Conservation (phyloP, 2,329 filamentous ascomycete species). For the Fusarium sororula region DNA sequence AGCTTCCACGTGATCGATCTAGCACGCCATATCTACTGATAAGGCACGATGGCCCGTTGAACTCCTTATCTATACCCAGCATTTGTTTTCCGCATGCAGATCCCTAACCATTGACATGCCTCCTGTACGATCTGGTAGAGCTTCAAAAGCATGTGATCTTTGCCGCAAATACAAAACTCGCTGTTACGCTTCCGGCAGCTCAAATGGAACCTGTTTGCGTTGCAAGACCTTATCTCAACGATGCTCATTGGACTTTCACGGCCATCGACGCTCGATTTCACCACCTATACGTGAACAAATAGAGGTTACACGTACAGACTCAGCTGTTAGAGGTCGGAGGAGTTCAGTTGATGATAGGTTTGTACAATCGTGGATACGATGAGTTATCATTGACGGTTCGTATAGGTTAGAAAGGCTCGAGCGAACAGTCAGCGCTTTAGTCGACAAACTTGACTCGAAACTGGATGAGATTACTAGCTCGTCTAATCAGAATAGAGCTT, state of each 20-base stretch:
- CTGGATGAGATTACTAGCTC: not conserved
- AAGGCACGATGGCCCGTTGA: not conserved
- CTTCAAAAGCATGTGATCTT: constrained; percentile 40
- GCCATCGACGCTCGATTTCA: not conserved
- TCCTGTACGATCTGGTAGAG: constrained; percentile 32
- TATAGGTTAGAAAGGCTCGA: constrained; percentile 25
- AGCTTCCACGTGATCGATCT: constrained; percentile 9
- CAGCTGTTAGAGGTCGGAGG: not conserved
- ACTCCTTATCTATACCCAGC: not conserved
- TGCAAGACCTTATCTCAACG: constrained; percentile 37
- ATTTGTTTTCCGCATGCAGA: not conserved
- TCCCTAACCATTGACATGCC: constrained; percentile 23
- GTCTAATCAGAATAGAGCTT: not conserved
- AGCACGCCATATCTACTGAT: constrained; percentile 22
- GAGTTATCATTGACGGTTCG: not conserved
- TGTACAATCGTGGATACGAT: fast-evolving
- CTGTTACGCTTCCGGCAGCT: constrained; percentile 31
- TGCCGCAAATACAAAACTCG: constrained; percentile 42
- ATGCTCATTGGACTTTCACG: constrained; percentile 27
- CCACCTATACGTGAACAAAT: not conserved
- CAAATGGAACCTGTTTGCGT: constrained; percentile 32
- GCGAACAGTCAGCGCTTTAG: constrained; percentile 8
- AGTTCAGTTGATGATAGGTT: constrained; percentile 8
- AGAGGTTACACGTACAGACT: fast-evolving
- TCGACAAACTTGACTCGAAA: constrained; percentile 23